Evolutionary conservation across 2,329 filamentous ascomycete species (phyloP).

Genomic region (Stachybotrys elegans): DNA sequence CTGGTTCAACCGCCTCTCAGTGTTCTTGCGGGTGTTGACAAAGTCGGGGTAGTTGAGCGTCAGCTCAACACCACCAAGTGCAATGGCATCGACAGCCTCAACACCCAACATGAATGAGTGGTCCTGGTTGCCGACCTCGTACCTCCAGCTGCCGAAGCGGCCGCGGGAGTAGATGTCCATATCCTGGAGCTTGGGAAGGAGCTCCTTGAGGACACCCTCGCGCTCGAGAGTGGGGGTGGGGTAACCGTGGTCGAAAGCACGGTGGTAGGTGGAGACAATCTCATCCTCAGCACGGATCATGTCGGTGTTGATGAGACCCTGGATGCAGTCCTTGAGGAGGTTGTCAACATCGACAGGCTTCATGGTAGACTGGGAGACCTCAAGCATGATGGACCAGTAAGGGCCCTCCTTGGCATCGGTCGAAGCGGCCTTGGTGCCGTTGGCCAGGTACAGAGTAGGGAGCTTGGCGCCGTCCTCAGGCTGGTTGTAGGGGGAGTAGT

Average conservation of each 20-base stretch:
- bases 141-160: conserved; percentile 96
- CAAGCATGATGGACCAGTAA: conserved; percentile 99
- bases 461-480: conserved; percentile 78
- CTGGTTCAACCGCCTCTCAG: conserved; percentile 38
- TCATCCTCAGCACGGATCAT: conserved; percentile 90
- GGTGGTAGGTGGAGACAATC: conserved; percentile 97
- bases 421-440: conserved; percentile 75
- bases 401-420: conserved; percentile 76
- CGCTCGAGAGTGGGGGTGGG: conserved; percentile 92
- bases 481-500: conserved; percentile 99
- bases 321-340: conserved; percentile 84
- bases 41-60: conserved; percentile 97
- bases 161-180: conserved; percentile 93
- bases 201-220: conserved; percentile 86
- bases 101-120: conserved; percentile 97
- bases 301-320: conserved; percentile 95
- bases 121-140: conserved; percentile 95
- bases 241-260: conserved; percentile 97
- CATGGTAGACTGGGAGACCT: conserved; percentile 92
- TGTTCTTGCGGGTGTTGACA: conserved; percentile 73
- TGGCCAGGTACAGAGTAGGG: conserved; percentile 76
- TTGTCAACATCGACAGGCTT: conserved; percentile 88
- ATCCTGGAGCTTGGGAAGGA: conserved; percentile 87
- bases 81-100: conserved; percentile 85
- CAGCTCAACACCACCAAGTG: conserved; percentile 83